These are phyloP conservation scores for Biscogniauxia mediterranea DNA, from an alignment of 2,329 filamentous ascomycete genomes.

Conservation along the genomic window DNA sequence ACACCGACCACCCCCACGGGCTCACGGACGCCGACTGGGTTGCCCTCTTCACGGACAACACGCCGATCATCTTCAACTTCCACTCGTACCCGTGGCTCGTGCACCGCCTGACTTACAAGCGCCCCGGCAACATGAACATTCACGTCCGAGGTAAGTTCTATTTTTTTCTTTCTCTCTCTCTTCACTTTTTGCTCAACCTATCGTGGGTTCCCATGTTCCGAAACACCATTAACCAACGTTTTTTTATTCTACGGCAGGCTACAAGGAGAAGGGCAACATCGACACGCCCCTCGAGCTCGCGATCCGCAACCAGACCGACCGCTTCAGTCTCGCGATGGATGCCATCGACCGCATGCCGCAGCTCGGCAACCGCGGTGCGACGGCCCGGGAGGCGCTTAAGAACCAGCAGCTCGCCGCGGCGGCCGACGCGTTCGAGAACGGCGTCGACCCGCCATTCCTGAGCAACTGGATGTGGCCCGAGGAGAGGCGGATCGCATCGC, in stretches of 20 bases:
- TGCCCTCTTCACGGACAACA: slow-evolving; percentile 69
- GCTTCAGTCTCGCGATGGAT: slow-evolving; percentile 74
- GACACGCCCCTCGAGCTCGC: slow-evolving; percentile 77
- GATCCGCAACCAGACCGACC: slow-evolving; percentile 74
- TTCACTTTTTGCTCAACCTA: neutral
- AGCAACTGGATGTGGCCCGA: slow-evolving; percentile 66
- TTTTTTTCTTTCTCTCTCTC: neutral
- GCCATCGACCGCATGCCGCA: slow-evolving; percentile 67
- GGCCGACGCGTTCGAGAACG: slow-evolving; percentile 66
- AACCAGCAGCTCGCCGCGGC: slow-evolving; percentile 63
- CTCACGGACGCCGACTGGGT: slow-evolving; percentile 64
- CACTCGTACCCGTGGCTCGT: slow-evolving; percentile 81
- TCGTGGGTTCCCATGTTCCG: no score
- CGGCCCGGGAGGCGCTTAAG: slow-evolving; percentile 61
- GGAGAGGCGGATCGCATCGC: slow-evolving; percentile 13
- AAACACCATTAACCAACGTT: neutral
- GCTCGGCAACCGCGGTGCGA: slow-evolving; percentile 62
- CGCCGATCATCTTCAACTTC: slow-evolving; percentile 79
- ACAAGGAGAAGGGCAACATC: slow-evolving; percentile 82
- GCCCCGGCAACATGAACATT: slow-evolving; percentile 64
- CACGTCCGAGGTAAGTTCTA: slow-evolving; percentile 57
- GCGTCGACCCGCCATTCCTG: slow-evolving; percentile 66
- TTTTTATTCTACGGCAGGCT: slow-evolving; percentile 40
- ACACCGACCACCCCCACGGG: slow-evolving; percentile 70
- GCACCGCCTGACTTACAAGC: slow-evolving; percentile 73